Evolutionary conservation across 805 yeast species (phyloP).

Genomic region (Saturnispora sekii): DNA sequence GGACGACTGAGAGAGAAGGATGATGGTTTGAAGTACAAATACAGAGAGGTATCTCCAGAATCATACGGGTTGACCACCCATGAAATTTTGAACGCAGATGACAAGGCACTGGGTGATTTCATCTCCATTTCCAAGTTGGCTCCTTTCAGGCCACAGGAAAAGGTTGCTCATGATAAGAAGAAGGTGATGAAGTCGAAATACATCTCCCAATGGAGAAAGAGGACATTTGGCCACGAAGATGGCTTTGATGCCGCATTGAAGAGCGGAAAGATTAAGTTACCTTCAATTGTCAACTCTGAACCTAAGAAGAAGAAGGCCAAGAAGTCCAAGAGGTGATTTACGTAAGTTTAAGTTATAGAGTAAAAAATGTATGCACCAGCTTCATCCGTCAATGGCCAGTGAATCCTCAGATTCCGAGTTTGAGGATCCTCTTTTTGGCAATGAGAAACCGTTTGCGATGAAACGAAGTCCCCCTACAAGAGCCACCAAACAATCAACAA

Average conservation of each 20-base stretch:
- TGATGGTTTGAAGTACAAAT: slow-evolving; percentile 38
- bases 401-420: slow-evolving; percentile 1
- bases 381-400: not conserved
- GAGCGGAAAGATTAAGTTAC: slow-evolving; percentile 17
- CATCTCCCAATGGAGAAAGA: slow-evolving; percentile 82
- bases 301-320: slow-evolving; percentile 13
- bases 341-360: not conserved
- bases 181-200: slow-evolving; percentile 76
- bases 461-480: not conserved
- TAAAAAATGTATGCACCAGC: not conserved
- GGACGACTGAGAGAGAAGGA: slow-evolving; percentile 42
- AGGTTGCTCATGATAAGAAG: slow-evolving; percentile 66
- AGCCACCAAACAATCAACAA: not conserved
- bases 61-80: slow-evolving; percentile 75
- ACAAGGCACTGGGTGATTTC: slow-evolving; percentile 69
- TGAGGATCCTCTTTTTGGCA: slow-evolving; percentile 6
- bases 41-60: slow-evolving; percentile 94
- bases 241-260: slow-evolving; percentile 21
- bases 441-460: not conserved
- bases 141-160: slow-evolving; percentile 75
- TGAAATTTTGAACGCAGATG: slow-evolving; percentile 87
- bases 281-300: slow-evolving; percentile 20
- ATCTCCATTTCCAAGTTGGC: slow-evolving; percentile 90
- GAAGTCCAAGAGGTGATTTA: slow-evolving; percentile 15
- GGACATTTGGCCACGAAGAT: slow-evolving; percentile 49